Evolutionary conservation across 768 basidiomycete genomes (phyloP), one percentile per base, ranked within the genome.

Genomic region (Hericium rajendrae): DNA sequence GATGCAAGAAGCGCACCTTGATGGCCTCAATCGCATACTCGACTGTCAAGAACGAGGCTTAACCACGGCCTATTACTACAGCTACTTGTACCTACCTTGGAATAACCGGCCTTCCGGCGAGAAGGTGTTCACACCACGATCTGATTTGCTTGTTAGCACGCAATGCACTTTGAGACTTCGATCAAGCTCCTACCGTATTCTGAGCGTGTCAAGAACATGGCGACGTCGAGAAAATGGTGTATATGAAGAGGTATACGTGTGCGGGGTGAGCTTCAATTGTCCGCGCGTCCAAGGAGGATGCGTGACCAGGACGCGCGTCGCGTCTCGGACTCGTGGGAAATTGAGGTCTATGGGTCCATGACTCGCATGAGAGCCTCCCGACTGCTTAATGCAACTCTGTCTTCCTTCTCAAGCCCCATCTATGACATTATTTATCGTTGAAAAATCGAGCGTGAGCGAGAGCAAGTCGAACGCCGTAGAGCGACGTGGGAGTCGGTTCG

Each of bases 1-100:
- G 24, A 28, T 26, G 16, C 66, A 54, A 20, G 20, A 24, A n/a
- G 57, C 69, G 58, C 61, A 94, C 94, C 74, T 97, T 98, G 73
- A 98, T 98, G 8, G 97, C 97, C 68, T 99, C 97, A 70, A 98
- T 99, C 53, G 97, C 97, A 78, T 98, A 98, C 74, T 99, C 97
- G 72, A 99, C 95, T 97, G 64, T 2, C 38, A 24, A 38, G 13
- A 20, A 53, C 40, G 71, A 20, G 69, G 67, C 54, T 57, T 56
- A 8, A 46, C n/a, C 43, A n/a, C n/a, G 20, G 43, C 43, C 32
- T 32, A 15, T 18, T 18, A 20, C 18, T n/a, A 18, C n/a, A 15
- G 5, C 12, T 46, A n/a, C 12, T n/a, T 9, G 43, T 3, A 67
- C 75, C 51, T 62, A 94, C 95, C 95, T 85, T 99, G 95, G 76